Base-by-base conservation (phyloP, 805 yeast genomes). In the Priceomyces fermenticarens region DNA sequence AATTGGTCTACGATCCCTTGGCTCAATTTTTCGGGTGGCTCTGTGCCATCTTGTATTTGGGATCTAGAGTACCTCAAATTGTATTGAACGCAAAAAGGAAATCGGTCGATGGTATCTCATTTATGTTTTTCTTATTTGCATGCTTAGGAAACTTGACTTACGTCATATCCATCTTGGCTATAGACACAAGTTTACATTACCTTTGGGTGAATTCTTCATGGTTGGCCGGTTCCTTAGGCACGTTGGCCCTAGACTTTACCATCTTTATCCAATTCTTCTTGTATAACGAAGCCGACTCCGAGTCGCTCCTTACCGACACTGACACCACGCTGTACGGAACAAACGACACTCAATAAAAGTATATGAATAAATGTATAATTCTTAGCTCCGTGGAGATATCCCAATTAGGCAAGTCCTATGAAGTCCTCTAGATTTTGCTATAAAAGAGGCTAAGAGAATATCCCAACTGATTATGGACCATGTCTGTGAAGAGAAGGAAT, bases 31-130 rank as follows among this genome's bases (percentile, higher is more conserved):
- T 89, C 61, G 99, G 99, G 29, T 79, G 83, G 84, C 57, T 78
- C 30, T 83, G 90, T 67, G 93, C 95, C 6, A 58, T 69, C 1
- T 67, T 86, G 31, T 86, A 86, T 54, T 65, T 91, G 45, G 96
- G 96, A 2, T 90, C 98, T 12, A 73, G 99, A 52, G 65, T 93
- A 23, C 99, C 99, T 1, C 99, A 93, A 65, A 88, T 93, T 40
- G 60, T 88, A 43, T 73, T 91, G 45, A 93, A 93, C 64, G 88
- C 75, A 57, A 73, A 83, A 59, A 77, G 97, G 56, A 90, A 89
- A 64, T 85, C 95, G 2, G 89, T 97, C 59, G 98, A 93, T 46
- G 98, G 98, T 16, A 86, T 91, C 36, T 88, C 96, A 9, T 88
- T 93, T 56, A 73, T 91, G 73, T 91, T 93, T 64, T 91, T 91